Conservation (phyloP, 495 filamentous ascomycete genomes). For the Melanomma pulvis-pyrius region DNA sequence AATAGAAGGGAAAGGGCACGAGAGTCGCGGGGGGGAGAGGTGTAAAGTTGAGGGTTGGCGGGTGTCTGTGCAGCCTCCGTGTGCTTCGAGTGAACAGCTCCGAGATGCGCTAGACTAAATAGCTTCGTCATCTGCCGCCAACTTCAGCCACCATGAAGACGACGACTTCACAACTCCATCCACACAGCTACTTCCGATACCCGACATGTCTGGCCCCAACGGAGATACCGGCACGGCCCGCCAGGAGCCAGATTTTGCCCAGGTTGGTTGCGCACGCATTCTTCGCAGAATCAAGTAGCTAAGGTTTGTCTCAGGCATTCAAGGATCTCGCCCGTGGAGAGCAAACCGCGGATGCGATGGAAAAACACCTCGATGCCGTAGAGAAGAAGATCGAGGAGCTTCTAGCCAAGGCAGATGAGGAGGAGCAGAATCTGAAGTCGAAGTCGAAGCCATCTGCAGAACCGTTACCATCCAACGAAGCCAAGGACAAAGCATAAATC, state of each 20-base stretch:
- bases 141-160: background rate
- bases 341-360: constrained; percentile 57
- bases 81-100: constrained; percentile 19
- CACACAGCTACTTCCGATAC: constrained; percentile 12
- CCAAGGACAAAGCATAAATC: background rate
- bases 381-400: constrained; percentile 63
- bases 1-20: background rate
- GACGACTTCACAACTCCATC: constrained; percentile 2
- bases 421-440: constrained; percentile 16
- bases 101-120: constrained; percentile 14
- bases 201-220: constrained; percentile 30
- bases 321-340: constrained; percentile 56
- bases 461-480: constrained; percentile 4
- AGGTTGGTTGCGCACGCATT: constrained; percentile 19
- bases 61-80: constrained; percentile 5
- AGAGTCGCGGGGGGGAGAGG: background rate
- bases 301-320: constrained; percentile 41
- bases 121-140: constrained; percentile 25
- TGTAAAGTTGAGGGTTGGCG: constrained; percentile 1
- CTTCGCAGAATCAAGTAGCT: background rate
- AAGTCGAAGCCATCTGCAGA: constrained; percentile 1
- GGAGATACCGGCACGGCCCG: constrained; percentile 15
- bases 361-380: constrained; percentile 56
- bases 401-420: constrained; percentile 53
- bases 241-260: constrained; percentile 38